phyloP scores from a whole-genome alignment of 257 asterid genomes.

The Agastache rugosa region DNA sequence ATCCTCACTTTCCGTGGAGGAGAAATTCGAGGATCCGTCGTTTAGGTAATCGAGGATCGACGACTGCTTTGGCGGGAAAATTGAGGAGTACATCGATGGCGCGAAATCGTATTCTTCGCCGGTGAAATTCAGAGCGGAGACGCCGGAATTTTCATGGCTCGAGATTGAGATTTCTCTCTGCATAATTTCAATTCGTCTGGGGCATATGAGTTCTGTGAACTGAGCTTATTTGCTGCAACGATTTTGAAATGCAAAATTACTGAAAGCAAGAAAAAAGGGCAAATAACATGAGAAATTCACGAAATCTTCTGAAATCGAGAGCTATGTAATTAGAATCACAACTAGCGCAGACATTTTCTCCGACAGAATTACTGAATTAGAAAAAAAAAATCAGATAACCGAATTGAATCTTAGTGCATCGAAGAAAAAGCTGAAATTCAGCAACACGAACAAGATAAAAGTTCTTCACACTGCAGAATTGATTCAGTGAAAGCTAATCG shows the following conservation, averaged over 20 bases:
- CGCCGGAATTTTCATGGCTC: conserved; percentile 29
- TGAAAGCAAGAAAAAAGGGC: neutral
- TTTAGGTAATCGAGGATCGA: conserved; percentile 38
- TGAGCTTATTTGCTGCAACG: conserved; percentile 11
- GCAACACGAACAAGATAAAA: conserved; percentile 17
- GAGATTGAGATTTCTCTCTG: conserved; percentile 48
- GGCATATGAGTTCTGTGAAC: conserved; percentile 9
- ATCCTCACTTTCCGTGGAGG: conserved; percentile 38
- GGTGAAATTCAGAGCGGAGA: conserved; percentile 34
- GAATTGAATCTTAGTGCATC: neutral
- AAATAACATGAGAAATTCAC: conserved; percentile 14
- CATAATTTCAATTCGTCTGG: conserved; percentile 34
- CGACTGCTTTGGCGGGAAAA: conserved; percentile 37
- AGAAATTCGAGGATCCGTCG: conserved; percentile 35
- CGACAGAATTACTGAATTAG: neutral
- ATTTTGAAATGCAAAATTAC: neutral
- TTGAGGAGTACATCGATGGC: conserved; percentile 40
- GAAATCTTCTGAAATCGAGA: conserved; percentile 16
- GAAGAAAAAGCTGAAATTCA: neutral
- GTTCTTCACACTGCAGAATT: conserved; percentile 1
- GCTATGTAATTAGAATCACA: neutral
- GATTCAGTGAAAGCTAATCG: conserved; percentile 22
- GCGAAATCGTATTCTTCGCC: conserved; percentile 36
- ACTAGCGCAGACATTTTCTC: conserved; percentile 16
- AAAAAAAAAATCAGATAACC: too few species aligned